Percentiles rank a stretch among this genome's conserved stretches.
These are phyloP conservation scores for Aphanomyces euteiches DNA, from an alignment of 352 stramenopile species.

Conservation along the genomic window DNA sequence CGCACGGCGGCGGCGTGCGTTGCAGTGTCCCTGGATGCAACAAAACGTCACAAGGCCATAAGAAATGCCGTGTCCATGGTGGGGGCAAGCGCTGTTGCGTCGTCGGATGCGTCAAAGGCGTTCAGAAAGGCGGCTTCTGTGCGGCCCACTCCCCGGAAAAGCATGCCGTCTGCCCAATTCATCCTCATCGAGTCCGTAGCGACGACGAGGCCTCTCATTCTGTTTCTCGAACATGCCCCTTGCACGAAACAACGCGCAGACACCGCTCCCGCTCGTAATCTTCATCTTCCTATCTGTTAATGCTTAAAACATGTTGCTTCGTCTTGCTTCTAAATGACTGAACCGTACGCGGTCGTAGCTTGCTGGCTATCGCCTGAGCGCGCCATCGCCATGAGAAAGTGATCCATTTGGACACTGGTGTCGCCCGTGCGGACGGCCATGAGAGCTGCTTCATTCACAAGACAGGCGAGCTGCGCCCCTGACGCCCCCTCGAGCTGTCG, in stretches of 20 bases:
- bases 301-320: neutral
- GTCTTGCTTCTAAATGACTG: neutral
- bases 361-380: slow-evolving; percentile 49
- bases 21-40: slow-evolving; percentile 76
- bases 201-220: neutral
- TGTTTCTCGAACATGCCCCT: neutral
- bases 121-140: slow-evolving; percentile 60
- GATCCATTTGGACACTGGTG: slow-evolving; percentile 51
- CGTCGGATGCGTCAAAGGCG: slow-evolving; percentile 67
- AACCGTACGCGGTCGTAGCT: neutral
- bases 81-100: slow-evolving; percentile 71
- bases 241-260: neutral
- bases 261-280: neutral
- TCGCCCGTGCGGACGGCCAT: slow-evolving; percentile 68
- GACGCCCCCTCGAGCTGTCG: slow-evolving; percentile 57
- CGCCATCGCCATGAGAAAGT: slow-evolving; percentile 74
- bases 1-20: slow-evolving; percentile 81
- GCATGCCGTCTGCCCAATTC: neutral
- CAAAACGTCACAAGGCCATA: slow-evolving; percentile 82
- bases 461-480: slow-evolving; percentile 67
- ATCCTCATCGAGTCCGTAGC: neutral
- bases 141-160: neutral
- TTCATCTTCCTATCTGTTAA: neutral
- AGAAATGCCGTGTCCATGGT: slow-evolving; percentile 82
- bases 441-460: slow-evolving; percentile 82